Base-by-base conservation (phyloP, 106 monocot genomes). In the Acorus gramineus region DNA sequence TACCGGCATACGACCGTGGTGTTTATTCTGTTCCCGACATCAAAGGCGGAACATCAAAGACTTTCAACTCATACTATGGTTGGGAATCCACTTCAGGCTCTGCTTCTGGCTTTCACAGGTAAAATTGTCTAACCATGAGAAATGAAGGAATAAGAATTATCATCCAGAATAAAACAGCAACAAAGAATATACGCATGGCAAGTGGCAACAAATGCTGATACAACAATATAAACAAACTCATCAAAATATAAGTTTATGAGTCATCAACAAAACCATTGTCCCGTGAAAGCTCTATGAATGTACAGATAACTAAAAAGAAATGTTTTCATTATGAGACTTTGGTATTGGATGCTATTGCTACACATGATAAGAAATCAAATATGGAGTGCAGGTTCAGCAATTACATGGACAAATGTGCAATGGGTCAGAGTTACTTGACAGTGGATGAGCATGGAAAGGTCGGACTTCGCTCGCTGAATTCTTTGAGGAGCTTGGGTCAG, bases 351-450 rank as follows among this genome's bases (percentile, higher is more conserved):
- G 28, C 28, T 28, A 28, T 28, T 1, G 28, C 28, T 28, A 28
- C 28, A 0, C 28, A 28, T 28, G 28, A 28, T 28, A 28, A 28
- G 28, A 28, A 28, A 28, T 28, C 28, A 28, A 28, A 28, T 1
- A 28, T 28, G 28, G 28, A 28, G 28, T 44, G 7, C 13, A 72
- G 72, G 60, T 74, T 66, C 49, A 61, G 66, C 47, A 74, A 74
- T 55, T 74, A 74, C 66, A 74, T 74, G 66, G 73, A 74, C 73
- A 74, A 74, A 14, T 74, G 73, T 60, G 66, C 73, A 4, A 8
- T 65, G 1, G 66, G 51, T 1, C 60, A 66, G 8, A 66, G 12
- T 46, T 66, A 66, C 28, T 60, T 74, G 11, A 10, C 73, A 2
- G 66, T 74, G 0, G 66, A 74, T 50, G 8, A 58, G 3, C 3